Conservation (phyloP, 805 yeast species). For the Yarrowia sp. region DNA sequence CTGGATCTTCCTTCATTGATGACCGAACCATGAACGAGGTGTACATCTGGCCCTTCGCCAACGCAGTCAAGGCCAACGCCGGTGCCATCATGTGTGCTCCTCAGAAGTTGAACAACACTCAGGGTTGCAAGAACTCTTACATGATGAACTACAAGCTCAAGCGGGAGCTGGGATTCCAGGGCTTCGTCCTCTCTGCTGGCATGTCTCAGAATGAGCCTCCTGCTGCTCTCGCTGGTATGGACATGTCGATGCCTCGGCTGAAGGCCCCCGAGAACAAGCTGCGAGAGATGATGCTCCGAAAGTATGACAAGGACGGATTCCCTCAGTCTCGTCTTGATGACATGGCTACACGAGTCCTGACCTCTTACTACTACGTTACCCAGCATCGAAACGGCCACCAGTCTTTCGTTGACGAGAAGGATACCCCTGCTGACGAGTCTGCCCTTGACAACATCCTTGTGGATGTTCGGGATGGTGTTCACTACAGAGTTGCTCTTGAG, state of each 20-base stretch:
- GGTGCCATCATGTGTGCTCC: constrained; percentile 70
- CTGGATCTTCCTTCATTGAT: constrained; percentile 62
- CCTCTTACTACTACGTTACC: constrained; percentile 58
- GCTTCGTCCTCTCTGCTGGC: constrained; percentile 71
- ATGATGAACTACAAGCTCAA: constrained; percentile 62
- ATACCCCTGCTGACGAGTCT: not conserved
- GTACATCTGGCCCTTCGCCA: constrained; percentile 72
- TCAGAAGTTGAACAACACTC: constrained; percentile 62
- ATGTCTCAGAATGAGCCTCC: constrained; percentile 68
- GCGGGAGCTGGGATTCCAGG: constrained; percentile 70
- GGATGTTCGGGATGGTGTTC: constrained; percentile 22
- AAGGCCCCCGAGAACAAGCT: constrained; percentile 27
- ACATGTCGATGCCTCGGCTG: constrained; percentile 60
- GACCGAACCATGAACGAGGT: constrained; percentile 69
- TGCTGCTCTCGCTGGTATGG: constrained; percentile 65
- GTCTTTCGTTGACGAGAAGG: not conserved
- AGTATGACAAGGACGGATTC: constrained; percentile 42
- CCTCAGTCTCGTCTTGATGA: constrained; percentile 60
- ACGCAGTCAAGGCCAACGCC: constrained; percentile 64
- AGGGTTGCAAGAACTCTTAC: constrained; percentile 66
- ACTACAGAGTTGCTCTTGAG: constrained; percentile 56
- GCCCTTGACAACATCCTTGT: not conserved
- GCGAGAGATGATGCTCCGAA: constrained; percentile 30
- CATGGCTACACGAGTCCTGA: constrained; percentile 62
- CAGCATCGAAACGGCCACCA: constrained; percentile 48